phyloP scores from a whole-genome alignment of 2,329 filamentous ascomycete genomes.

The Clarireedia hainanense region DNA sequence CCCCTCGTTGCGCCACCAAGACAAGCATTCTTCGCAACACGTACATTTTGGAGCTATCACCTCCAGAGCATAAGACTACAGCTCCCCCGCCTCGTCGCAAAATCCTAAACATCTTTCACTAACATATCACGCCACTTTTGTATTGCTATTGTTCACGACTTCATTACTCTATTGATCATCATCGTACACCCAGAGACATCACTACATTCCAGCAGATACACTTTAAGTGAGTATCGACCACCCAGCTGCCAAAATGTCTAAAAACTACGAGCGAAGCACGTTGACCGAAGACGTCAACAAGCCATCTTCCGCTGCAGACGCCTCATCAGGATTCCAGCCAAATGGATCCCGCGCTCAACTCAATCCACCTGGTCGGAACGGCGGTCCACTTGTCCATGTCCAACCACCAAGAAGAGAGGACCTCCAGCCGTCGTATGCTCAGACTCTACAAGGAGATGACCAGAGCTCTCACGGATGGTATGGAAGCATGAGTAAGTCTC shows the following conservation, averaged over 20 bases:
- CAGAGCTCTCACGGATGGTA: constrained; percentile 82
- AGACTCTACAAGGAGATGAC: constrained; percentile 52
- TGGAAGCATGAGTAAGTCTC: constrained; percentile 65
- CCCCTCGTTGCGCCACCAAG: no score
- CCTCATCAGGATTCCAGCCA: not conserved
- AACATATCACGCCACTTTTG: no score
- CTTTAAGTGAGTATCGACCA: not conserved
- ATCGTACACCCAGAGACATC: no score
- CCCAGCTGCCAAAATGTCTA: not conserved
- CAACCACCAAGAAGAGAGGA: constrained; percentile 77
- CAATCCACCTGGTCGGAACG: constrained; percentile 16
- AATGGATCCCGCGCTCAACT: constrained; percentile 16
- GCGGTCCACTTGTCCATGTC: constrained; percentile 53
- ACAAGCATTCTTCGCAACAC: no score
- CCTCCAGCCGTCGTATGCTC: constrained; percentile 64
- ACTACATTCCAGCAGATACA: no score
- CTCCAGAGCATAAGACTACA: no score
- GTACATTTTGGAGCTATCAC: no score
- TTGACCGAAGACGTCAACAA: not conserved
- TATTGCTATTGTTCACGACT: no score
- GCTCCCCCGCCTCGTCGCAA: no score
- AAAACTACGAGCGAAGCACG: not conserved
- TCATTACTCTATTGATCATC: no score
- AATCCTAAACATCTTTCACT: no score
- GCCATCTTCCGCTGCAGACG: not conserved